Base-by-base conservation (phyloP, 176 grass and related monocot genomes). In the Aegilops longissima region DNA sequence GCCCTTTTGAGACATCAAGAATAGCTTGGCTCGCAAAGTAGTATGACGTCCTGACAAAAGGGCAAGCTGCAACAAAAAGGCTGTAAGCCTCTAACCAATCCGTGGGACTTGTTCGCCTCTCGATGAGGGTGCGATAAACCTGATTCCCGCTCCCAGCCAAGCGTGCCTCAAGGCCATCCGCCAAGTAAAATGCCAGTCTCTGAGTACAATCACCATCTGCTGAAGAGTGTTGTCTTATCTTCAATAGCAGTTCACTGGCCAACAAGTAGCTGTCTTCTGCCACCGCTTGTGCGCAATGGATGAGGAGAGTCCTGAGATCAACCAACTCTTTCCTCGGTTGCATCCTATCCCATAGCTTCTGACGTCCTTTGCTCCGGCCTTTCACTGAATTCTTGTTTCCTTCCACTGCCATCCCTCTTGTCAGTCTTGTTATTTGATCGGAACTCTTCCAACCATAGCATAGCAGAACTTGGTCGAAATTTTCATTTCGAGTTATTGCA, bases 161-260 rank as follows among this genome's bases (percentile, higher is more conserved):
- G 29, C 87, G 91, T n/a, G 91, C 94, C 82, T 96, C 82, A 11
- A 96, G 89, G 64, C 59, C 84, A 61, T 91, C 70, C 10, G 86
- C 94, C 25, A 96, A 86, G 74, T 88, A 96, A 81, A 87, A 33
- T 56, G 91, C 94, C 82, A 93, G 73, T 70, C 91, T 90, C 73
- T 91, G 78, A 68, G 77, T 80, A 21, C 77, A 70, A 87, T 96
- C 87, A 83, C 94, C 91, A 20, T 77, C 30, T 17, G 87, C 78
- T 13, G 74, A 87, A 25, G 89, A 80, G 21, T 91, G 89, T 12
- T 84, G 16, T 39, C 94, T 88, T 88, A 96, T 90, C 86, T 91
- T 73, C 78, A 63, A 78, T 52, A 96, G 65, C 2, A 93, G 77
- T 29, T 88, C 89, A 86, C 9, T 80, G 1, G 91, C 91, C 59